Conservation (phyloP, 2,329 filamentous ascomycete species). For the Claviceps sp. region DNA sequence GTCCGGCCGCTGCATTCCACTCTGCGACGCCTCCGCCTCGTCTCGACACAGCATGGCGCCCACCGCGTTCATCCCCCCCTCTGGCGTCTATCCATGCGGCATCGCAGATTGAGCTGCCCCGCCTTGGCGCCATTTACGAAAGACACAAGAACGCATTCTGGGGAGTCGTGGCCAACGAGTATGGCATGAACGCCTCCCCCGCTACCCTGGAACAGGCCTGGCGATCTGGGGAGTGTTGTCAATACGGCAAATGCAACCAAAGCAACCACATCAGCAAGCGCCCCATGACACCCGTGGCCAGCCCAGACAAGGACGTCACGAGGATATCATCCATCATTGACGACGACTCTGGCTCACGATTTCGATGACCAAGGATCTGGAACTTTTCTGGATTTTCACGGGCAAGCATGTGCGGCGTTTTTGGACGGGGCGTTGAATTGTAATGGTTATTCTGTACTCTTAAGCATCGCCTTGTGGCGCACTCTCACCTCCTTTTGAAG, state of each 20-base stretch:
- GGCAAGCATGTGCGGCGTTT: not conserved
- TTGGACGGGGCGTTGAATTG: not conserved
- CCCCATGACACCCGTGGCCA: conserved; percentile 40
- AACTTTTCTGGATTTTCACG: too few species aligned
- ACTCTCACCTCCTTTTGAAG: too few species aligned
- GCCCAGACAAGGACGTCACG: conserved; percentile 41
- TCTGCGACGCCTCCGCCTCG: conserved; percentile 34
- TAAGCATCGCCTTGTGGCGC: too few species aligned
- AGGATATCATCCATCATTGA: conserved; percentile 50
- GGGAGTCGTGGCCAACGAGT: conserved; percentile 57
- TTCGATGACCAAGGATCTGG: not conserved
- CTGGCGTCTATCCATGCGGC: conserved; percentile 17
- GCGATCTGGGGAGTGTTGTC: conserved; percentile 34
- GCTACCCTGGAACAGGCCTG: conserved; percentile 58
- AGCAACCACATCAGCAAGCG: conserved; percentile 20
- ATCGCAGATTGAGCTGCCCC: conserved; percentile 45
- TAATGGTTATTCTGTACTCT: too few species aligned
- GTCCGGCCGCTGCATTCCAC: conserved; percentile 15
- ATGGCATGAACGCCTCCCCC: conserved; percentile 49
- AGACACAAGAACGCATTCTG: conserved; percentile 60
- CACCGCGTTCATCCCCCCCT: conserved; percentile 21
- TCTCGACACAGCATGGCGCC: conserved; percentile 45
- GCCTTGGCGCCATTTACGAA: conserved; percentile 57
- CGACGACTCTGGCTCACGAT: not conserved
- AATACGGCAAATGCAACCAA: conserved; percentile 18